Base-by-base conservation (phyloP, 139 green algal species). In the Medakamo hakoo region DNA sequence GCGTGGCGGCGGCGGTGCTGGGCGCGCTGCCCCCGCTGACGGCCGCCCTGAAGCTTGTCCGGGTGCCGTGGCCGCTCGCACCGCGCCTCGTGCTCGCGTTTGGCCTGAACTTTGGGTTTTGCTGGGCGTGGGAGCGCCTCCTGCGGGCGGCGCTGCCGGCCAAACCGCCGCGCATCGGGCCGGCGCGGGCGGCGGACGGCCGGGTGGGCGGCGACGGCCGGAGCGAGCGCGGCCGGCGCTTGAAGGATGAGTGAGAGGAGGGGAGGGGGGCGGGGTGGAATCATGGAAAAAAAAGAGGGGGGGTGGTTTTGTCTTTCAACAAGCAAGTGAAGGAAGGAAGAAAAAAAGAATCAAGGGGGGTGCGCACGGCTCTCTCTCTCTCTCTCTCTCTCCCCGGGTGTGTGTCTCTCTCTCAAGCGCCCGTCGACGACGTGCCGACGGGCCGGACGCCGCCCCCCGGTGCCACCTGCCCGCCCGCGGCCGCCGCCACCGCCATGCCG, bases 11-110 rank as follows among this genome's bases (percentile, higher is more conserved):
- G 32, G 67, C 81, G 60, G 69, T 75, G 2, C 71, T 63, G 3
- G 70, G 81, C 60, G 2, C 72, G 22, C 14, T 81, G 4, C 76
- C 76, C 23, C 65, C 62, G 3, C n/a, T 78, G 58, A 77, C 73
- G 55, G 66, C 60, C 5, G 59, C 49, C 71, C 30, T 57, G n/a
- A n/a, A n/a, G n/a, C n/a, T n/a, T n/a, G 63, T 63, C 59, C 1
- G 55, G 20, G 23, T 49, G 1, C 27, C 40, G 40, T 52, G 40
- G 40, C 40, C 40, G 9, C 40, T 52, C 40, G 40, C 40, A 9
- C 40, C 40, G 9, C 40, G 16, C 9, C 9, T 52, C 40, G 16
- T 52, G 40, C 40, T 52, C 9, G 40, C 40, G 9, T 16, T 52
- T 9, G 16, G 40, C 40, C 9, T 16, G 9, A 16, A 52, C 40